phyloP scores from a whole-genome alignment of 345 rosid genomes.

The Salix brachista region DNA sequence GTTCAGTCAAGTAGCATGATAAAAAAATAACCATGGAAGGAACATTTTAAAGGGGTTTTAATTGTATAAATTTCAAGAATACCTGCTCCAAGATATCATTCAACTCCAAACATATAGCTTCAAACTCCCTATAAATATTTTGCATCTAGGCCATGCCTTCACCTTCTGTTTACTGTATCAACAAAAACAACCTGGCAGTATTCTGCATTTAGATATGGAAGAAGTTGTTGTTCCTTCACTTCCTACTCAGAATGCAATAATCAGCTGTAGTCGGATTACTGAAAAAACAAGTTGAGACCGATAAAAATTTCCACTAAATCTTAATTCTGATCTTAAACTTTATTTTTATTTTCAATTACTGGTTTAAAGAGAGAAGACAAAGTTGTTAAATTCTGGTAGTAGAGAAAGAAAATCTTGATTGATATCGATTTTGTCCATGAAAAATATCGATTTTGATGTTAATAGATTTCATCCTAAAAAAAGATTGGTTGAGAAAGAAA shows the following conservation, averaged over 20 bases:
- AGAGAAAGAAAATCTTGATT: too few relatives aligned
- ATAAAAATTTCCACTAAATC: too few relatives aligned
- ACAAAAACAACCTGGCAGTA: background rate
- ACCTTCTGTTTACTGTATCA: constrained; percentile 13
- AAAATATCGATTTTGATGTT: too few relatives aligned
- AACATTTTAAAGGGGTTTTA: background rate
- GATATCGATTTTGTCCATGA: too few relatives aligned
- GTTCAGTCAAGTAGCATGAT: background rate
- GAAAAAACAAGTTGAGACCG: too few relatives aligned
- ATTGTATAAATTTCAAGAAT: background rate
- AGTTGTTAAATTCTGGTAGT: too few relatives aligned
- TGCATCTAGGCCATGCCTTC: constrained; percentile 28
- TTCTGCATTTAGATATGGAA: background rate
- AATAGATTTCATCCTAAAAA: too few relatives aligned
- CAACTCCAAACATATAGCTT: constrained; percentile 25
- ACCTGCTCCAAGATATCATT: constrained; percentile 32
- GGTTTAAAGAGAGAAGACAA: too few relatives aligned
- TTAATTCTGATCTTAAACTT: too few relatives aligned
- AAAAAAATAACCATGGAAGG: background rate
- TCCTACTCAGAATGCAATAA: background rate
- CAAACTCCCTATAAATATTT: constrained; percentile 27
- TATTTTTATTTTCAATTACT: too few relatives aligned
- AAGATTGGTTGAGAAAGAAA: too few relatives aligned
- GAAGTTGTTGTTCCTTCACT: background rate
- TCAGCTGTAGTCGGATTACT: background rate